Conservation (phyloP, 352 stramenopile species). For the Aphanomyces cochlioides region DNA sequence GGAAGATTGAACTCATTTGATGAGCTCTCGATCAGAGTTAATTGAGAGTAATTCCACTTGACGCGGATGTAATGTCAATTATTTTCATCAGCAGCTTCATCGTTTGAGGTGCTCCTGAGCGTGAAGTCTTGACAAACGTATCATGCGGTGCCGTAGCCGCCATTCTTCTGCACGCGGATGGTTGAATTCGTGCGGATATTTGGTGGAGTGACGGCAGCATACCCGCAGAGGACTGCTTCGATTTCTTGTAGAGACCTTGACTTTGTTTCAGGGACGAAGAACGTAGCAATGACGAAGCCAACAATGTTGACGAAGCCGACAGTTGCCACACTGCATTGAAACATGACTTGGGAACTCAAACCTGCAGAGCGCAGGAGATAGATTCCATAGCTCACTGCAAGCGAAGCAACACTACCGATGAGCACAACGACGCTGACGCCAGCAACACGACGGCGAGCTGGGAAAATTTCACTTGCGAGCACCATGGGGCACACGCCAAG, state of each 20-base stretch:
- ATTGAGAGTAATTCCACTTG: not conserved
- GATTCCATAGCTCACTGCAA: slow-evolving; percentile 38
- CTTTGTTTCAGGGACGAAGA: slow-evolving; percentile 74
- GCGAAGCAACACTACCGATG: slow-evolving; percentile 45
- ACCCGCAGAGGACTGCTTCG: slow-evolving; percentile 69
- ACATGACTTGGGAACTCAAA: slow-evolving; percentile 35
- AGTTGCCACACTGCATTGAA: slow-evolving; percentile 38
- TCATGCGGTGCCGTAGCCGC: not conserved
- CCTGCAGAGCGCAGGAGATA: slow-evolving; percentile 40
- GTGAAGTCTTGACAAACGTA: not conserved
- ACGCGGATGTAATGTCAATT: slow-evolving; percentile 10
- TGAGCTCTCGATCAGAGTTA: not conserved
- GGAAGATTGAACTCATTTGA: not conserved
- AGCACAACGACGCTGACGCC: slow-evolving; percentile 70
- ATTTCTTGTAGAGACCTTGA: slow-evolving; percentile 74
- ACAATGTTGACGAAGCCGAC: slow-evolving; percentile 51
- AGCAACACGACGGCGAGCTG: slow-evolving; percentile 54
- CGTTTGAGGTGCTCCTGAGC: not conserved
- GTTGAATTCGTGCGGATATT: slow-evolving; percentile 7
- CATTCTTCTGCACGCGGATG: slow-evolving; percentile 5
- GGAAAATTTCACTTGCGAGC: slow-evolving; percentile 66
- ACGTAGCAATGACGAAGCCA: slow-evolving; percentile 48
- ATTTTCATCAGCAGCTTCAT: not conserved
- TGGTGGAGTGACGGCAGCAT: slow-evolving; percentile 62
- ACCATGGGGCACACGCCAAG: slow-evolving; percentile 57